phyloP scores from a whole-genome alignment of 305 asterid genomes.

The Fraxinus angustifolia region DNA sequence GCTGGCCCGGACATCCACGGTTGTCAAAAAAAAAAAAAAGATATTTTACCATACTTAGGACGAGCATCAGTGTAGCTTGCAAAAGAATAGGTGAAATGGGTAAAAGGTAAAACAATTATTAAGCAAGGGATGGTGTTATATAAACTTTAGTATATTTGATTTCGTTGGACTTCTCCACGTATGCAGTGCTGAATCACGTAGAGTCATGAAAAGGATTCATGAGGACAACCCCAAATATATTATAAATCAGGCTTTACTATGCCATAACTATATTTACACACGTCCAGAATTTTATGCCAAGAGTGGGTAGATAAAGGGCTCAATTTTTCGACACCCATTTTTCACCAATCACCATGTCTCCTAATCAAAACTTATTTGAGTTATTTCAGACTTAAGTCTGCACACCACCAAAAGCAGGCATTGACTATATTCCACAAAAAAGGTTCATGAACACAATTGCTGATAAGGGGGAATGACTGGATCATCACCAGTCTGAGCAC shows the following conservation, averaged over 20 bases:
- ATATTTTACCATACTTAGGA: neutral
- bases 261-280: neutral
- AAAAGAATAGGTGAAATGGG: neutral
- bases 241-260: neutral
- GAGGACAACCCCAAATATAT: neutral
- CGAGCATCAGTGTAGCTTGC: neutral
- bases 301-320: neutral
- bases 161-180: neutral
- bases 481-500: neutral
- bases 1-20: too few relatives aligned
- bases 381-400: neutral
- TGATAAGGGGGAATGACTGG: slow-evolving; percentile 12
- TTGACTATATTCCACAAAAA: neutral
- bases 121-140: neutral
- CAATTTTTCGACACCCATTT: neutral
- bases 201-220: neutral
- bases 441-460: neutral
- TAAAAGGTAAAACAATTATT: neutral
- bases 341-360: neutral
- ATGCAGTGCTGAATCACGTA: neutral
- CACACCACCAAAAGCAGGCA: neutral
- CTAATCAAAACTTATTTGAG: neutral
- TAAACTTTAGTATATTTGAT: neutral
- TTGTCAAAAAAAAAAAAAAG: neutral
- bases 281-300: neutral